Evolutionary conservation across 2,329 filamentous ascomycete species (phyloP), one percentile per base, ranked within the genome.

Genomic region (Bertia moriformis): DNA sequence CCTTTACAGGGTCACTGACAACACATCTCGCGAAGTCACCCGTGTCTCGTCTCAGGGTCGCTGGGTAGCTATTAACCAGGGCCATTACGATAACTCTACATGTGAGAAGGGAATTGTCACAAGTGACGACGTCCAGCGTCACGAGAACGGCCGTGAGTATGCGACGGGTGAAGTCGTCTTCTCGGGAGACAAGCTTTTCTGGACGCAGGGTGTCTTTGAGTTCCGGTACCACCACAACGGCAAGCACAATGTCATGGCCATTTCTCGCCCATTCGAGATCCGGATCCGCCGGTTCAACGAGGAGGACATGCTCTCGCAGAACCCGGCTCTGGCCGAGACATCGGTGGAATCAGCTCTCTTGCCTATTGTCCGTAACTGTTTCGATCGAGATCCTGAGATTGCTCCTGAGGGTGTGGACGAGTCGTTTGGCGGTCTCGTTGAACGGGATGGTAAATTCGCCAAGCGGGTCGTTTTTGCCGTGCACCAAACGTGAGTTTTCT

Each of bases 141-240:
- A 67, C 2, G 32, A 35, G 10, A 35, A 35, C 10, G n/a, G n/a
- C 7, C 32, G 32, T 18, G 69, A 83, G 41, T 68, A 78, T 46
- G 71, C 85, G 3, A 69, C 73, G 12, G 91, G 91, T 33, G 86
- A 94, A 55, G 79, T 96, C 51, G 59, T 85, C 12, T 96, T 98
- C 53, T 68, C 78, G 7, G 88, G 91, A 37, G 88, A 96, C 62
- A 94, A 93, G 61, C 71, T 95, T 2, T 98, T 86, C 80, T 98
- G 91, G 91, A 93, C 83, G 0, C 83, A 89, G 44, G 91, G 91
- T 40, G 83, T 93, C 3, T 98, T 94, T 52, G 91, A 98, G 53
- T 93, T 98, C 65, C 78, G 91, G 30, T 95, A 95, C 60, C 91
- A 98, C 59, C 91, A 98, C 59, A 80, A 85, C 48, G 87, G 87